Evolutionary conservation across 2,329 filamentous ascomycete species (phyloP), one percentile per base, ranked within the genome.

Genomic region (Cytospora piceicola): DNA sequence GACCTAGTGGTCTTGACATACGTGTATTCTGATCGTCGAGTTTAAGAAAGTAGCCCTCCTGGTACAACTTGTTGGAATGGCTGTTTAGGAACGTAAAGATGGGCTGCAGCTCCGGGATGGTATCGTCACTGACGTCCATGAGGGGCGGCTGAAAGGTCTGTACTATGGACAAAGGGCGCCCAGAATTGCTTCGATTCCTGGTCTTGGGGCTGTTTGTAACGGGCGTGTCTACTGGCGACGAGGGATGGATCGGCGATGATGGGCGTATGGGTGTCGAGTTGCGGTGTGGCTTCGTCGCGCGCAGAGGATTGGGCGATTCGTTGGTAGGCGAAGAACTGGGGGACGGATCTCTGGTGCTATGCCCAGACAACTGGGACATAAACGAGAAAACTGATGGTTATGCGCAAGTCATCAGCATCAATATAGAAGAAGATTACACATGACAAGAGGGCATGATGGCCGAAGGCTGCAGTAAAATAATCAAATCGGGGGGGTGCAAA

Each of bases 41-140:
- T 79, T 98, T 99, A 72, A 99, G 80, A 71, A 99, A 98, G 75
- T 98, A 99, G 46, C 95, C 95, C 79, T 99, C 95, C 72, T 97
- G 94, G 76, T 98, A 99, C 64, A 98, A 82, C 80, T 98, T 98
- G 78, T 97, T 97, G 65, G 88, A 90, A 77, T 99, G 95, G 78
- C 90, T 95, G 79, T 97, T 98, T 70, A 99, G 85, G 75, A 93
- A 95, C 67, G 88, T 92, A 78, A 98, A 98, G 73, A 98, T 94
- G 69, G 94, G 94, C 79, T 93, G 91, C 69, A 99, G 84, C 82
- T 99, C 95, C 46, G 95, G 93, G 69, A 95, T 88, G 34, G 92
- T 96, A 75, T 97, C 93, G 71, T 90, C 85, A 74, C 87, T 88
- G 69, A 95, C 84, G 73, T 96, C 92, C 89, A 96, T 93, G 76